Conservation (phyloP, 257 asterid species). For the Nicotiana sylvestris region DNA sequence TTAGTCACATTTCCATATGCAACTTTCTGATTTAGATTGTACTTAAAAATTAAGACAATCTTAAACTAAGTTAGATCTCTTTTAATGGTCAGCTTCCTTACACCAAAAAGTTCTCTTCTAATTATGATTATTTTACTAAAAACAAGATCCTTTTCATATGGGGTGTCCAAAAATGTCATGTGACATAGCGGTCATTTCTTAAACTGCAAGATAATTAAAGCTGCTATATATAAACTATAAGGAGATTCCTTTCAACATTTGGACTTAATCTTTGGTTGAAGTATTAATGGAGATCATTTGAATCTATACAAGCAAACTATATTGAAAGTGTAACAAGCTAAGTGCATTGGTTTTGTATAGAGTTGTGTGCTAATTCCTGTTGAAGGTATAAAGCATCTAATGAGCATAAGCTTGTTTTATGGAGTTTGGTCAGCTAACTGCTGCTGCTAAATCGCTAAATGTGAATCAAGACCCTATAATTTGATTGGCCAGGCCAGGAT, state of each 20-base stretch:
- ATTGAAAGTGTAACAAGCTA: neutral
- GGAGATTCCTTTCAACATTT: neutral
- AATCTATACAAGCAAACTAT: neutral
- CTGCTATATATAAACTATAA: neutral
- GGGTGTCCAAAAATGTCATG: constrained; percentile 22
- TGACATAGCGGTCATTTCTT: constrained; percentile 21
- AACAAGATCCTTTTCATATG: constrained; percentile 29
- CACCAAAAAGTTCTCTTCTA: neutral
- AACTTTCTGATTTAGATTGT: neutral
- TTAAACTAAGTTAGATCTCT: neutral
- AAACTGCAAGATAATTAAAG: constrained; percentile 1
- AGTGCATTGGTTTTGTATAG: neutral
- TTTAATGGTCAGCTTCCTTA: neutral
- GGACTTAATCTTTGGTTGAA: neutral
- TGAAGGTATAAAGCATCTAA: neutral
- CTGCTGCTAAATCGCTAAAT: neutral
- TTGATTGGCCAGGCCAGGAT: neutral
- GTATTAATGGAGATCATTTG: neutral
- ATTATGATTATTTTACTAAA: neutral
- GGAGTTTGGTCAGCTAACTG: neutral
- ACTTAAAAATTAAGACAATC: neutral
- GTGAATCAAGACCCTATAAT: neutral
- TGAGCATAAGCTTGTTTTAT: neutral
- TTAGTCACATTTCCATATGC: constrained; percentile 23
- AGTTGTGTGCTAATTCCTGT: constrained; percentile 4